Conservation (phyloP, 768 basidiomycete species). For the Termitomyces sp. region DNA sequence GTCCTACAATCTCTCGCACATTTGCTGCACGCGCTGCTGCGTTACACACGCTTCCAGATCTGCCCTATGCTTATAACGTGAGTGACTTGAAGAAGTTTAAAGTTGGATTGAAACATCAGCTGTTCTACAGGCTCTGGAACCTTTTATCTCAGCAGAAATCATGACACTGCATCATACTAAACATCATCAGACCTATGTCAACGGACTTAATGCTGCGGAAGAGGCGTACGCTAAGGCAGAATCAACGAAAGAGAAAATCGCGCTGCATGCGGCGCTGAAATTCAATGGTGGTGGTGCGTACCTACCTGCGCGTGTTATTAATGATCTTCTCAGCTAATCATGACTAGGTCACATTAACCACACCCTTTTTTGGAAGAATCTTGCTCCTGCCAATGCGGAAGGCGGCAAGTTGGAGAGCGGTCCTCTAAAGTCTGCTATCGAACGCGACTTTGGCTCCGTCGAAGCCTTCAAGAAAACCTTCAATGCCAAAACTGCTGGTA, state of each 20-base stretch:
- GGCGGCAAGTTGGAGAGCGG: conserved; percentile 68
- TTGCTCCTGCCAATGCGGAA: conserved; percentile 65
- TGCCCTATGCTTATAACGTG: conserved; percentile 82
- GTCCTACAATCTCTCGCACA: conserved; percentile 42
- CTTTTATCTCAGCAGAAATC: conserved; percentile 86
- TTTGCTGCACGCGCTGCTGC: conserved; percentile 39
- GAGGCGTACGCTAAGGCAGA: conserved; percentile 67
- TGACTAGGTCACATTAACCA: conserved; percentile 86
- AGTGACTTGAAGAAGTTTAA: conserved; percentile 12
- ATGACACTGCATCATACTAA: conserved; percentile 93
- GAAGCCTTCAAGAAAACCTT: conserved; percentile 84
- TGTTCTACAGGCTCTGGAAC: conserved; percentile 73
- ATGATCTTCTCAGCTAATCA: neutral
- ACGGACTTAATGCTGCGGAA: conserved; percentile 90
- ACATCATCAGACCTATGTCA: conserved; percentile 93
- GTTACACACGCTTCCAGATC: conserved; percentile 70
- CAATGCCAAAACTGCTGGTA: conserved; percentile 83
- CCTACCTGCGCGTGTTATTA: neutral
- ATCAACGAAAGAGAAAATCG: conserved; percentile 73
- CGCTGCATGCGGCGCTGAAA: conserved; percentile 87
- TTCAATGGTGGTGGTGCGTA: conserved; percentile 91
- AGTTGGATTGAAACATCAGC: neutral
- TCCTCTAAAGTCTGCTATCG: conserved; percentile 71
- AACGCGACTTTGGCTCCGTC: conserved; percentile 81
- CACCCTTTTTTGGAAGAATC: conserved; percentile 96